A percentile compares a stretch with the other conserved stretches of the same genome.
phyloP scores from a whole-genome alignment of 179 eudicot genomes.

The Silene coronaria region DNA sequence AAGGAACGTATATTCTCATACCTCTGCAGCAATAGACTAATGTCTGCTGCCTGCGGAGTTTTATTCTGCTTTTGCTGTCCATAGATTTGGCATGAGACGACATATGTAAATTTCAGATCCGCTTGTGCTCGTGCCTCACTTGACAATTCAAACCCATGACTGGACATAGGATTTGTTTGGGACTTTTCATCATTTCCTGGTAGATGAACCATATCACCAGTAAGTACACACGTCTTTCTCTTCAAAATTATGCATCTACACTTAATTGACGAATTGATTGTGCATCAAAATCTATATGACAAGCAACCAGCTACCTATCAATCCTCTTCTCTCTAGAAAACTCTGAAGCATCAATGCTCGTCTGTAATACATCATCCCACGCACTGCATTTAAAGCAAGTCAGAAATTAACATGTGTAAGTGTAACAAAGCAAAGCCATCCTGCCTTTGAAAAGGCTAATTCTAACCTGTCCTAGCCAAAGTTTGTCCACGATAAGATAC shows the following conservation, averaged over 20 bases:
- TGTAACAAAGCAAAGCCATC: neutral
- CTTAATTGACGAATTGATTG: neutral
- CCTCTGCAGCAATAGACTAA: conserved; percentile 79
- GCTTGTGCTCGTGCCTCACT: conserved; percentile 86
- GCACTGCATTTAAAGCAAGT: conserved; percentile 48
- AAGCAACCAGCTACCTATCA: conserved; percentile 47
- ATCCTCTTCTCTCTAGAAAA: conserved; percentile 63
- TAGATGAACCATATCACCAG: conserved; percentile 11
- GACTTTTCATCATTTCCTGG: conserved; percentile 38
- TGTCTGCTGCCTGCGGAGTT: conserved; percentile 82
- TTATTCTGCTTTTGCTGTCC: conserved; percentile 90
- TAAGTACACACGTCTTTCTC: conserved; percentile 5
- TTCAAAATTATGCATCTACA: neutral
- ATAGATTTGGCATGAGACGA: conserved; percentile 92
- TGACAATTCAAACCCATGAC: conserved; percentile 65
- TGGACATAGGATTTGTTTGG: conserved; percentile 29
- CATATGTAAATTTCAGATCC: conserved; percentile 89
- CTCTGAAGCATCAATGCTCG: conserved; percentile 93
- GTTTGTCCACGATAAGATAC: conserved; percentile 97
- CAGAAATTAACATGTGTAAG: conserved; percentile 5
- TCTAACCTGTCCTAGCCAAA: conserved; percentile 85
- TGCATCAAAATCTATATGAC: neutral
- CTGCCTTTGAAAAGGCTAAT: neutral
- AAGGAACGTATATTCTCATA: conserved; percentile 2
- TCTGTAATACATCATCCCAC: conserved; percentile 98